A percentile compares a stretch with the other conserved stretches of the same genome.
These are phyloP conservation scores for Cordyceps javanica DNA, from an alignment of 2,329 filamentous ascomycete species.

Conservation along the genomic window DNA sequence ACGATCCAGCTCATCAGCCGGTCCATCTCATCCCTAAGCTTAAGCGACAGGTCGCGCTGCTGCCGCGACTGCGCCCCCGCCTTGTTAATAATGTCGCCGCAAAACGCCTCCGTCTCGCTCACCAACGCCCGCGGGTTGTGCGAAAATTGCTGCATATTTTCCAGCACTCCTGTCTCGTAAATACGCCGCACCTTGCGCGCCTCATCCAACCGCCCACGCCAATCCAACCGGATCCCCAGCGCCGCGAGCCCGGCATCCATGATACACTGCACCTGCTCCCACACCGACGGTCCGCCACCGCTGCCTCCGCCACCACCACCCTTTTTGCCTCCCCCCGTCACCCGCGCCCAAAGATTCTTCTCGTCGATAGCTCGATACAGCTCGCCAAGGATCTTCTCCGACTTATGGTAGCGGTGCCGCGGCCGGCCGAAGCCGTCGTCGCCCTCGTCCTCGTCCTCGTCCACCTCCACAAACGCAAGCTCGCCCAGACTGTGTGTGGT, in stretches of 20 bases:
- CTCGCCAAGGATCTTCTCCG: slow-evolving; percentile 60
- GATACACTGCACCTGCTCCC: slow-evolving; percentile 30
- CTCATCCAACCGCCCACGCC: slow-evolving; percentile 30
- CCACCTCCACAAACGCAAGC: slow-evolving; percentile 29
- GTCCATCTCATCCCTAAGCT: slow-evolving; percentile 47
- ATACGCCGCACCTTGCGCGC: slow-evolving; percentile 33
- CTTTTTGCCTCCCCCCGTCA: slow-evolving; percentile 12
- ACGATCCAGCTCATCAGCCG: slow-evolving; percentile 37
- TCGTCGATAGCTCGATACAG: slow-evolving; percentile 72
- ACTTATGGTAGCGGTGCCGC: slow-evolving; percentile 55
- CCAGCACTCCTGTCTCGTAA: slow-evolving; percentile 39
- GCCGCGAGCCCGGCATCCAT: slow-evolving; percentile 17
- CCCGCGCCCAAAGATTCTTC: slow-evolving; percentile 48
- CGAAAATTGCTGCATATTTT: slow-evolving; percentile 37
- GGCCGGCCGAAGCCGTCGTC: slow-evolving; percentile 39
- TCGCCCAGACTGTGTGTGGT: slow-evolving; percentile 39
- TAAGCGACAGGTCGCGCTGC: slow-evolving; percentile 45
- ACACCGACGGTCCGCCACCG: slow-evolving; percentile 23
- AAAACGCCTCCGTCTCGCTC: slow-evolving; percentile 48
- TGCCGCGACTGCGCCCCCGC: slow-evolving; percentile 41
- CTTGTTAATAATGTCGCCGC: slow-evolving; percentile 49
- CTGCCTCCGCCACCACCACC: slow-evolving; percentile 14
- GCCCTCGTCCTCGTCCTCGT: slow-evolving; percentile 32
- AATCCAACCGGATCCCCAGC: slow-evolving; percentile 3
- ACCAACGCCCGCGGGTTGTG: slow-evolving; percentile 39